These are phyloP conservation scores for Colletotrichum spinosum DNA, from an alignment of 2,329 filamentous ascomycete species.

Conservation along the genomic window DNA sequence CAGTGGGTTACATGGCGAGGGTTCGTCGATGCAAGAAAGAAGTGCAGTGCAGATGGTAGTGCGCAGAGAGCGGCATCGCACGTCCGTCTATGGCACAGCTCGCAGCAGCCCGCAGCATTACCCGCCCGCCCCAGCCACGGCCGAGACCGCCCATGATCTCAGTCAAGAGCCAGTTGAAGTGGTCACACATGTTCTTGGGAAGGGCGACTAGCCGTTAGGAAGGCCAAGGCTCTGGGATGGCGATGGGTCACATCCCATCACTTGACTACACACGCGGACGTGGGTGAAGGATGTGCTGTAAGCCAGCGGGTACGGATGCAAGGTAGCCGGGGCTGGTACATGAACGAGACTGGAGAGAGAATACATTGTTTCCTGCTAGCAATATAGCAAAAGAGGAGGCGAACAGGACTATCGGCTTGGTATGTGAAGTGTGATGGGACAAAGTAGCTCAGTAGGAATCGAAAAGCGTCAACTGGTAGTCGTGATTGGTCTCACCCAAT, in stretches of 20 bases:
- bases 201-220: slow-evolving; percentile 20
- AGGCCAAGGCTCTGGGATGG: slow-evolving; percentile 2
- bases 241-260: slow-evolving; percentile 24
- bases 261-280: slow-evolving; percentile 24
- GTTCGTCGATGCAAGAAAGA: slow-evolving; percentile 32
- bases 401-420: background rate
- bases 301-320: slow-evolving; percentile 30
- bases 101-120: slow-evolving; percentile 11
- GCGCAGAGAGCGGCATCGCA: slow-evolving; percentile 18
- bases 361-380: slow-evolving; percentile 26
- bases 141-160: slow-evolving; percentile 45
- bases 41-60: slow-evolving; percentile 30
- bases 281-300: slow-evolving; percentile 32
- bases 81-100: slow-evolving; percentile 15
- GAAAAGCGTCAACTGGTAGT: slow-evolving; percentile 28
- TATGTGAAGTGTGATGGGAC: slow-evolving; percentile 43
- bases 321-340: slow-evolving; percentile 12
- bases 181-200: slow-evolving; percentile 26
- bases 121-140: slow-evolving; percentile 43
- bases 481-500: slow-evolving; percentile 43
- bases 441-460: slow-evolving; percentile 5
- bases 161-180: slow-evolving; percentile 42
- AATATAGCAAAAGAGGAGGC: slow-evolving; percentile 4
- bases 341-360: slow-evolving; percentile 6
- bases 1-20: background rate